Percentiles rank a stretch among this genome's conserved stretches.
Evolutionary conservation across 2,329 filamentous ascomycete genomes (phyloP).

Genomic region (Chrysoporthe austroafricana): DNA sequence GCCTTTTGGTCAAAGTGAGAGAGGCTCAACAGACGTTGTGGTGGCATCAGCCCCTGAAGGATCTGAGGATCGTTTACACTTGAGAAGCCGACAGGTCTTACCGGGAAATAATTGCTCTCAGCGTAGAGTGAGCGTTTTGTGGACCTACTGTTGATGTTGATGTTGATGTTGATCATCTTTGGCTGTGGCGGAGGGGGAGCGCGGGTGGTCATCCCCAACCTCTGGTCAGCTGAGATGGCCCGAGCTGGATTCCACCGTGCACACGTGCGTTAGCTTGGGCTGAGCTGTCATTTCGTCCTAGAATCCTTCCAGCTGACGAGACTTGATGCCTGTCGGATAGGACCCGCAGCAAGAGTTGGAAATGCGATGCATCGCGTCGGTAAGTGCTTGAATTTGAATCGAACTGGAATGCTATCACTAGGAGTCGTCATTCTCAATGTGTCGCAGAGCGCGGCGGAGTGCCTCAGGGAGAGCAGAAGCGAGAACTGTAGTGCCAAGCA

Average conservation of each 20-base stretch:
- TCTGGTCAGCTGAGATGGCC: neutral
- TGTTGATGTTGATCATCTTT: neutral
- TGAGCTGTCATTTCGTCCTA: neutral
- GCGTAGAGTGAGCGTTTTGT: neutral
- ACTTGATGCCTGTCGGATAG: neutral
- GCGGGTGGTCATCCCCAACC: neutral
- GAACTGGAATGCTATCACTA: neutral
- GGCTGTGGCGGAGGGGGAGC: neutral
- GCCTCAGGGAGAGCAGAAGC: no score
- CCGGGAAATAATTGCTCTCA: neutral
- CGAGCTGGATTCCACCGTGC: neutral
- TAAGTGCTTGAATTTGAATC: neutral
- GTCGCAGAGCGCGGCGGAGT: no score
- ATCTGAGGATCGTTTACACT: neutral
- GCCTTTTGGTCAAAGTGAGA: neutral
- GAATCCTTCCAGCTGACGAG: neutral
- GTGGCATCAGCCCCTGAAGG: neutral
- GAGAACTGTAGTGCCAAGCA: neutral
- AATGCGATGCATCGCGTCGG: neutral
- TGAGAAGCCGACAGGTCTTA: neutral
- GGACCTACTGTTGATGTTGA: constrained; percentile 2
- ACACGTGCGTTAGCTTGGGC: neutral
- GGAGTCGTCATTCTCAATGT: no score
- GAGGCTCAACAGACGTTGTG: neutral
- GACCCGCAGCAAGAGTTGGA: neutral